Base-by-base conservation (phyloP, 2,329 filamentous ascomycete genomes). In the Neurospora sp. region DNA sequence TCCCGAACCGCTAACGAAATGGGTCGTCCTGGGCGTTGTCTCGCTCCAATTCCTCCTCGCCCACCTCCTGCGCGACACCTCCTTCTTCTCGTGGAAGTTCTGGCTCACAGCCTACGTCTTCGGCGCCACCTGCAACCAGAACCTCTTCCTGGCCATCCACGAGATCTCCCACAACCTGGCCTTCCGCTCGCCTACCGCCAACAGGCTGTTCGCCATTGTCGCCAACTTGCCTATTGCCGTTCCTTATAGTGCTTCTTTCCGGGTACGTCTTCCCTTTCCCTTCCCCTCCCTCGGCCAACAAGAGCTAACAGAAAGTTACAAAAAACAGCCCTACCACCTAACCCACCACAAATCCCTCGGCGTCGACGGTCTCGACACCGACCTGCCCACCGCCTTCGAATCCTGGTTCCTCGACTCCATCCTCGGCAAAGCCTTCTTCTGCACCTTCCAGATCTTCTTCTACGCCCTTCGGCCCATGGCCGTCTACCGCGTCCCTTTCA, bases 291-390 rank as follows among this genome's bases (percentile, higher is more conserved):
- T 15, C 38, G 39, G 39, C 6, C 11, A 43, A 58, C n/a, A 7
- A 43, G 40, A 70, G 66, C 78, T 78, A 72, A 78, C 72, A 67
- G 28, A 68, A 28, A 28, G 28, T 28, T 28, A 28, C 28, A 28
- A n/a, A 46, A 19, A 23, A 62, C 74, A 93, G 87, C 96, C 96
- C 4, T 99, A 99, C 84, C 96, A 99, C 79, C 89, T 99, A 52
- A 99, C 96, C 1, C 96, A 99, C 82, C 96, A 99, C 87, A 99
- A 99, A 84, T 97, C 94, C 43, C 91, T 99, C 68, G 96, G 96
- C 72, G 95, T 99, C 68, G 93, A 97, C 77, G 96, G 96, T 70
- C 88, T 99, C 62, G 96, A 99, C 80, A 97, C 95, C 66, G 96
- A 99, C 78, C 90, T 99, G 38, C 96, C 96, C 33, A 98, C 96